phyloP scores from a whole-genome alignment of 2,329 filamentous ascomycete species.

The Neophaeococcomyces mojaviensis region DNA sequence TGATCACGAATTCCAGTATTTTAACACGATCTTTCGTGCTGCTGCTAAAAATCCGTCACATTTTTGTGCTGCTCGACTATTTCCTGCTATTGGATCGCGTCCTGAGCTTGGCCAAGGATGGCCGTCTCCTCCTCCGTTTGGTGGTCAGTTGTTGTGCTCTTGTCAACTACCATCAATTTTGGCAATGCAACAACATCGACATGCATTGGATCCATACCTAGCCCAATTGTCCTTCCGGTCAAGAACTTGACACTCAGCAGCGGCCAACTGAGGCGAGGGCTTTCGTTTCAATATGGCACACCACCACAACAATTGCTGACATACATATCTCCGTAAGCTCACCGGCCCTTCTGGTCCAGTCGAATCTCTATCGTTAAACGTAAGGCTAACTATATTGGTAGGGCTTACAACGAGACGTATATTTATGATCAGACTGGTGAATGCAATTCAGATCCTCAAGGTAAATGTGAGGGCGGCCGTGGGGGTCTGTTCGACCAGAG shows the following conservation, averaged over 20 bases:
- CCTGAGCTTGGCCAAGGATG: no score
- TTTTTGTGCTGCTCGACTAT: no score
- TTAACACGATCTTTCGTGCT: no score
- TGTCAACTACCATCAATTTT: no score
- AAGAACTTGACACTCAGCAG: neutral
- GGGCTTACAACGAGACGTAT: slow-evolving; percentile 2
- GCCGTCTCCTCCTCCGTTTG: no score
- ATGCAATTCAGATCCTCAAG: neutral
- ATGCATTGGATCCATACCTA: neutral
- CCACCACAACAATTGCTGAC: neutral
- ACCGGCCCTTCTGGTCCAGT: neutral
- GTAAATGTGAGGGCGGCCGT: neutral
- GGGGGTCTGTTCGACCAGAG: slow-evolving; percentile 4
- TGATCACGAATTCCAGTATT: no score
- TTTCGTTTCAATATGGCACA: neutral
- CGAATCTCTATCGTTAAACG: neutral
- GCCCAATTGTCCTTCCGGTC: slow-evolving; percentile 1
- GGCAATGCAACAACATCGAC: no score
- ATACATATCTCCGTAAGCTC: neutral
- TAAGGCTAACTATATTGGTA: neutral
- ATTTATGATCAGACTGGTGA: slow-evolving; percentile 4
- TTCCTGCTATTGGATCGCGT: no score
- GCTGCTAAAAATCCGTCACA: no score
- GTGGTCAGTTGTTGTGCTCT: no score
- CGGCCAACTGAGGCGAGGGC: neutral